Evolutionary conservation across 768 basidiomycete species (phyloP), one percentile per base, ranked within the genome.

Genomic region (Russula vinacea): DNA sequence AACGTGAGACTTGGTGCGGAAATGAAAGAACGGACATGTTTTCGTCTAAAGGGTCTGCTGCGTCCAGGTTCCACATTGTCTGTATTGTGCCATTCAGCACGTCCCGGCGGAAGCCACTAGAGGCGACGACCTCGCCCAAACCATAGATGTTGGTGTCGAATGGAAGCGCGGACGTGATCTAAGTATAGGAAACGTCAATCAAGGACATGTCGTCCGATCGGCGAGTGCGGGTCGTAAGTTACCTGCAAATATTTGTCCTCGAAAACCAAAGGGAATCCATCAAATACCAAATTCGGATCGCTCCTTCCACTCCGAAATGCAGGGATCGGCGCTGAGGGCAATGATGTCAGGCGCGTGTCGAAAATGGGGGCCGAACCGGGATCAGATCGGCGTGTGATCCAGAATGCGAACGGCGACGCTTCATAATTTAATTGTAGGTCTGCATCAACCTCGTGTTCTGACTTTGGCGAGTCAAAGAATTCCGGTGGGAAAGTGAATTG

Each of bases 211-310:
- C n/a, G 39, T 45, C 10, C n/a, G 44, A 45, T 45, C n/a, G 44
- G 14, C 39, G 39, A 1, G 11, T 13, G 39, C 14, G 13, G 14
- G 39, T 13, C 10, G 10, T 14, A 22, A n/a, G 64, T 55, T 62
- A 84, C 83, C 80, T 91, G 88, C 24, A 92, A 79, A 71, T 90
- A 92, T 70, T 87, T 87, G 66, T 92, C 84, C 68, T 92, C 89
- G 69, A 92, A 92, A 14, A 92, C 82, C 13, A 92, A 76, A 0
- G 85, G 82, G 62, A 89, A 88, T 0, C 81, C 84, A 60, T 85
- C 78, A 19, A 91, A 76, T 2, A 81, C 80, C 0, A 85, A 85
- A 5, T 49, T 78, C 14, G 51, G 79, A 65, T 85, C 84, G 9
- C 71, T 74, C 0, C 78, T 37, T 44, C 83, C 44, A 22, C 44